Conservation (phyloP, 306 rosid species). For the Adenanthera pavonina region DNA sequence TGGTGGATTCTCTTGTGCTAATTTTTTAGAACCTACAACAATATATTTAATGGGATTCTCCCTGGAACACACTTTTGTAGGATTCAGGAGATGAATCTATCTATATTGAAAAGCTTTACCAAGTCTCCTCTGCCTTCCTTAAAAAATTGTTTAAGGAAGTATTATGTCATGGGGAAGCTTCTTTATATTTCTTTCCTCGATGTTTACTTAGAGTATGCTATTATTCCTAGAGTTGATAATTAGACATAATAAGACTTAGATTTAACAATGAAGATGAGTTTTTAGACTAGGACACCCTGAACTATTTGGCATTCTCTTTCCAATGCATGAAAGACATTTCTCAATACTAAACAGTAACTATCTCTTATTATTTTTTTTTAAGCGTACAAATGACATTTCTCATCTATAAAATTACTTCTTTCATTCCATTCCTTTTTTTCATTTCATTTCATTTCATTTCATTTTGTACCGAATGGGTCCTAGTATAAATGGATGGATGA, state of each 20-base stretch:
- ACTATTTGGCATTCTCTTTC: no score
- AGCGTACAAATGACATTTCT: no score
- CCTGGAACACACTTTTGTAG: neutral
- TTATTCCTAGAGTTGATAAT: neutral
- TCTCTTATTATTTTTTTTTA: no score
- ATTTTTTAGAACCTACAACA: conserved; percentile 12
- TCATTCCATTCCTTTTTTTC: no score
- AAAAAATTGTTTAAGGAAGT: neutral
- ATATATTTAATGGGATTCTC: neutral
- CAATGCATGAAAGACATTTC: no score
- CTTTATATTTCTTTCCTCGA: neutral
- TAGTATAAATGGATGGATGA: neutral
- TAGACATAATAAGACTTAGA: neutral
- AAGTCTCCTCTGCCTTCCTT: neutral
- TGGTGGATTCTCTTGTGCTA: neutral
- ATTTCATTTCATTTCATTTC: no score
- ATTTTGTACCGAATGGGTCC: no score
- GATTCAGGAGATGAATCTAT: conserved; percentile 17
- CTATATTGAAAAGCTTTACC: neutral
- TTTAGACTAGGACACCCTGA: no score
- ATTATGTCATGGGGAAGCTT: neutral
- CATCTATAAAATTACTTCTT: no score
- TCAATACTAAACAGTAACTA: no score
- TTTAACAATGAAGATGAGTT: neutral
- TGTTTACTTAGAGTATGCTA: neutral